Conservation (phyloP, 2,329 filamentous ascomycete genomes). For the Neonectria ditissima region DNA sequence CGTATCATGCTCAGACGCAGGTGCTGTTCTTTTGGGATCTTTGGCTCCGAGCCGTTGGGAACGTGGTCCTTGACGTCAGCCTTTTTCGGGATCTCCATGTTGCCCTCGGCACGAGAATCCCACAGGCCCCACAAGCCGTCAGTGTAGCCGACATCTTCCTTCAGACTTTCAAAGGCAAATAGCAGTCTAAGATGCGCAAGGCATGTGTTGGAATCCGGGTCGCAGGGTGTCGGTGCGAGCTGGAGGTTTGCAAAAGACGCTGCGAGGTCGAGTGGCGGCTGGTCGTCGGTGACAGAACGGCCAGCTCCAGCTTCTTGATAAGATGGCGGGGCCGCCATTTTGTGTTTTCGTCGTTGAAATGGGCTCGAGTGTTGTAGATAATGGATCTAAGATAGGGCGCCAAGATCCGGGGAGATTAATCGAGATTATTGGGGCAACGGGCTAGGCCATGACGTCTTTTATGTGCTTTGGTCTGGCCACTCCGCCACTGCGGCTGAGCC, state of each 20-base stretch:
- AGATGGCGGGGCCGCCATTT: conserved; percentile 12
- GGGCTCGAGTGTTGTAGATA: background rate
- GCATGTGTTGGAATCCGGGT: conserved; percentile 35
- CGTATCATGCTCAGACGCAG: conserved; percentile 60
- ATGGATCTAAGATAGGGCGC: background rate
- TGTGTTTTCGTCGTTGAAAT: background rate
- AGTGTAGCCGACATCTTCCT: conserved; percentile 68
- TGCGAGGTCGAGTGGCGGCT: conserved; percentile 15
- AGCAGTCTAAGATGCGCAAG: conserved; percentile 73
- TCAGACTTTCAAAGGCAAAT: conserved; percentile 70
- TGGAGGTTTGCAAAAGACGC: conserved; percentile 32
- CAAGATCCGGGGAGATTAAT: background rate
- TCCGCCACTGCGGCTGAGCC: conserved; percentile 25
- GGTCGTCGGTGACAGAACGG: background rate
- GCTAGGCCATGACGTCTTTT: background rate
- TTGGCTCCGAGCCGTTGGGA: conserved; percentile 6
- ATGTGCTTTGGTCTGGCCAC: background rate
- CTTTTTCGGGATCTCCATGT: conserved; percentile 20
- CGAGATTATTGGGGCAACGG: conserved; percentile 1
- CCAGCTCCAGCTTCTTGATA: conserved; percentile 11
- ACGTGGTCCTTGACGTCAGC: conserved; percentile 31
- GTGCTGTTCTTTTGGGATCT: conserved; percentile 42
- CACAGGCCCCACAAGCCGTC: conserved; percentile 72
- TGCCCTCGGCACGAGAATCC: conserved; percentile 53
- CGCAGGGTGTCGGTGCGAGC: conserved; percentile 19